Evolutionary conservation across 2,329 filamentous ascomycete species (phyloP).

Genomic region (Alternaria consortialis): DNA sequence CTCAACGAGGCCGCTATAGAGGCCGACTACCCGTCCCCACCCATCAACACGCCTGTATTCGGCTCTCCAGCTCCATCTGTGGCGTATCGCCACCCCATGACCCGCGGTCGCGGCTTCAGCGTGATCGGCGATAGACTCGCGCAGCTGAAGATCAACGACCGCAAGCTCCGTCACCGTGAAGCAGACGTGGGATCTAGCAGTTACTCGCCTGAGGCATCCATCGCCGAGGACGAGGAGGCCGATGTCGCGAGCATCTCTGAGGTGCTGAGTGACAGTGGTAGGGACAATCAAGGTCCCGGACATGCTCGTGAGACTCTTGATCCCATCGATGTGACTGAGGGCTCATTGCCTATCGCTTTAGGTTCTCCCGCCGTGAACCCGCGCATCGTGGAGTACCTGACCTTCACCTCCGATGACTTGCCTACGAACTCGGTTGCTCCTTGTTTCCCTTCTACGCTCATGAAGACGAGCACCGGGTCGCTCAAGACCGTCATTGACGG

Average conservation of each 20-base stretch:
- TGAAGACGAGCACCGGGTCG: constrained; percentile 18
- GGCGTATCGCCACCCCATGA: constrained; percentile 14
- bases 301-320: constrained; percentile 22
- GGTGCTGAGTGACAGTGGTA: constrained; percentile 26
- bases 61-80: constrained; percentile 42
- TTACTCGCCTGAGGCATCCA: constrained; percentile 28
- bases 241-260: constrained; percentile 29
- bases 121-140: constrained; percentile 90
- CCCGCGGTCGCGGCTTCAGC: constrained; percentile 64
- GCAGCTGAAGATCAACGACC: constrained; percentile 62
- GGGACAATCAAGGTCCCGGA: constrained; percentile 13
- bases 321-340: constrained; percentile 12
- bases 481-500: constrained; percentile 18
- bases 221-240: constrained; percentile 28
- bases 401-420: constrained; percentile 39
- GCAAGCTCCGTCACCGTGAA: constrained; percentile 19
- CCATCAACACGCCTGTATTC: constrained; percentile 40
- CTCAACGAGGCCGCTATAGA: constrained; percentile 44
- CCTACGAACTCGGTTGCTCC: constrained; percentile 29
- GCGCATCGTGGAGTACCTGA: constrained; percentile 40
- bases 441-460: constrained; percentile 25
- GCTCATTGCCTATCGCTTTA: constrained; percentile 37
- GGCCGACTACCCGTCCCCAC: constrained; percentile 42
- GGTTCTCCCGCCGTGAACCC: constrained; percentile 40
- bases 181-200: constrained; percentile 30